Conservation (phyloP, 352 stramenopile species). For the Globisporangium paddicum region DNA sequence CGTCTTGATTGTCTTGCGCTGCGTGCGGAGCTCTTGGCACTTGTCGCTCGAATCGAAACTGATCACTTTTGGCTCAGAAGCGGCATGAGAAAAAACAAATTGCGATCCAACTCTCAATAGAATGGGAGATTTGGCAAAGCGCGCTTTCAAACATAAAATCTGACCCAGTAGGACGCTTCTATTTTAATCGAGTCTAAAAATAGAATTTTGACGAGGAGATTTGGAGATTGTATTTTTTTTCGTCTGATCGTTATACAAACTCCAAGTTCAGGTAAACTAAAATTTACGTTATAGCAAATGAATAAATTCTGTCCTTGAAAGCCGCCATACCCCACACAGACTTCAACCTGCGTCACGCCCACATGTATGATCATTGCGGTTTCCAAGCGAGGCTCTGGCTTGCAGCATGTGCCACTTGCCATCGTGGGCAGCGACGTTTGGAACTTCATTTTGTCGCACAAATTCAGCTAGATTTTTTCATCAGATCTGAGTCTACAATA, state of each 20-base stretch:
- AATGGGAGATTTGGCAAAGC: not conserved
- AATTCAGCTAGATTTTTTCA: too few relatives aligned
- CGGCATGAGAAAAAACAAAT: not conserved
- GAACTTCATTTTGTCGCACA: too few relatives aligned
- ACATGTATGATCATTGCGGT: too few relatives aligned
- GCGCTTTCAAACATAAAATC: not conserved
- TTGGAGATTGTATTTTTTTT: not conserved
- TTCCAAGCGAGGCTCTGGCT: too few relatives aligned
- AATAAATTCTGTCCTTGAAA: not conserved
- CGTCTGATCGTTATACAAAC: too few relatives aligned
- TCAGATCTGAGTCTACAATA: not conserved
- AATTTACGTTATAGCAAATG: too few relatives aligned
- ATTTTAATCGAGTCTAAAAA: not conserved
- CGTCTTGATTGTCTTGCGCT: not conserved
- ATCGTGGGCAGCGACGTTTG: too few relatives aligned
- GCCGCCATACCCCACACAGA: not conserved
- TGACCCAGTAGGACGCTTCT: not conserved
- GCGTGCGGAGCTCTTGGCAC: not conserved
- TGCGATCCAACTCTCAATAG: not conserved
- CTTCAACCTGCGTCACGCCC: not conserved
- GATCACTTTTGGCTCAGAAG: not conserved
- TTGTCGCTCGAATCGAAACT: slow-evolving; percentile 7
- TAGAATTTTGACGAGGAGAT: not conserved
- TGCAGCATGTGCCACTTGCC: too few relatives aligned
- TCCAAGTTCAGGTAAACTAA: too few relatives aligned